phyloP scores from a whole-genome alignment of 2,329 filamentous ascomycete species.

The Pseudofabraea citricarpa region DNA sequence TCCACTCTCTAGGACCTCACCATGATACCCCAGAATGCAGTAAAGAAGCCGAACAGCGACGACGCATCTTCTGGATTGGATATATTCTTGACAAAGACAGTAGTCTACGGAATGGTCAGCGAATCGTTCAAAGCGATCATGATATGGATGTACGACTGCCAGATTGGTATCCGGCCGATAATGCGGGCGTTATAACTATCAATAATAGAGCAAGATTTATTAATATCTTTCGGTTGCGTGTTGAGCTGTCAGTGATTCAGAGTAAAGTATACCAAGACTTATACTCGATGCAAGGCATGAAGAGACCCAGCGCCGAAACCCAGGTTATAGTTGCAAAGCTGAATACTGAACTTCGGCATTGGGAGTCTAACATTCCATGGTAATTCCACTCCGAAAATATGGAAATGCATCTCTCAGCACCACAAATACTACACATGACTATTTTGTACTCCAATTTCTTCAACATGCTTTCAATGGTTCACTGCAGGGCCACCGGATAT shows the following conservation, averaged over 20 bases:
- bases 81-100: conserved; percentile 73
- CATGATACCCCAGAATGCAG: conserved; percentile 92
- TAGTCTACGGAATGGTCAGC: conserved; percentile 65
- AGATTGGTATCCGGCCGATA: conserved; percentile 83
- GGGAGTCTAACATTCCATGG: too few species aligned
- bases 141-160: conserved; percentile 96
- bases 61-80: conserved; percentile 72
- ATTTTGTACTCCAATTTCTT: too few species aligned
- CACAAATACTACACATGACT: too few species aligned
- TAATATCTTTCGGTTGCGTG: conserved; percentile 92
- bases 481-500: too few species aligned
- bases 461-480: too few species aligned
- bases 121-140: conserved; percentile 69
- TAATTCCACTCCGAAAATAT: too few species aligned
- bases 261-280: conserved; percentile 89
- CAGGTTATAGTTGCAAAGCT: too few species aligned
- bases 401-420: too few species aligned
- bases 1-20: conserved; percentile 92
- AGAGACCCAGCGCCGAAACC: too few species aligned
- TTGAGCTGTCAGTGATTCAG: conserved; percentile 85
- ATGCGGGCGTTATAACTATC: conserved; percentile 86
- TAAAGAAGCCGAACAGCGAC: conserved; percentile 88
- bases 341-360: too few species aligned
- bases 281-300: conserved; percentile 88
- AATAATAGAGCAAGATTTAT: conserved; percentile 85